These are phyloP conservation scores for Calonectria crousiana DNA, from an alignment of 2,329 filamentous ascomycete genomes.

Conservation along the genomic window DNA sequence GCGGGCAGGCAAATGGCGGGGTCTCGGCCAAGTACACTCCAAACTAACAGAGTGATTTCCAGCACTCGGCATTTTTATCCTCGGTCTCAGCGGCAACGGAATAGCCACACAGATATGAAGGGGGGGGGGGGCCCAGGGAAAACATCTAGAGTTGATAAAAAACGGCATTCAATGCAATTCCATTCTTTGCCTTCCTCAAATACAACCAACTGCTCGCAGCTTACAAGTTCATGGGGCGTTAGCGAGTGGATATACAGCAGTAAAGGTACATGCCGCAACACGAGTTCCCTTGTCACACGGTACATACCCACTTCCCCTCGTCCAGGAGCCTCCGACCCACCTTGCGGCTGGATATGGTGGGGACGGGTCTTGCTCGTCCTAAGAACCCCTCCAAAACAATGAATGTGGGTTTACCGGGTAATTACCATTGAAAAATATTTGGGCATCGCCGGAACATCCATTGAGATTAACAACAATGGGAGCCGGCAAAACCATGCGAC, in stretches of 20 bases:
- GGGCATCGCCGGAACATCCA: neutral
- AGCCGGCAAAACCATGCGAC: neutral
- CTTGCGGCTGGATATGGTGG: constrained; percentile 38
- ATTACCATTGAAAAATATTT: neutral
- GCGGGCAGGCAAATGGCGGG: constrained; percentile 20
- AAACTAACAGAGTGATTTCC: constrained; percentile 2
- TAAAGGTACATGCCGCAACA: constrained; percentile 2
- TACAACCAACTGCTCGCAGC: neutral
- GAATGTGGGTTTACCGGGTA: neutral
- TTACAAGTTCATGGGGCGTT: neutral
- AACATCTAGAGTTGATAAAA: neutral
- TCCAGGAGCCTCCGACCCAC: constrained; percentile 30
- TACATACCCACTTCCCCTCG: constrained; percentile 41
- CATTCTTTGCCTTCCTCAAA: neutral
- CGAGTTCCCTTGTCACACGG: neutral
- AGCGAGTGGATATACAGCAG: neutral
- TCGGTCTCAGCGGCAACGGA: neutral
- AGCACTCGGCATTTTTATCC: neutral
- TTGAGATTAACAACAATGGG: neutral
- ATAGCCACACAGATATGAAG: neutral
- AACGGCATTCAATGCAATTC: neutral
- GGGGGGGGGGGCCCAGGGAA: too few relatives aligned
- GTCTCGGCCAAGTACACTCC: neutral
- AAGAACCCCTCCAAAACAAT: constrained; percentile 4
- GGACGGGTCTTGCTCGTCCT: constrained; percentile 1